Evolutionary conservation across 2,329 filamentous ascomycete species (phyloP), one percentile per base, ranked within the genome.

Genomic region (Cryphonectria carpinicola): DNA sequence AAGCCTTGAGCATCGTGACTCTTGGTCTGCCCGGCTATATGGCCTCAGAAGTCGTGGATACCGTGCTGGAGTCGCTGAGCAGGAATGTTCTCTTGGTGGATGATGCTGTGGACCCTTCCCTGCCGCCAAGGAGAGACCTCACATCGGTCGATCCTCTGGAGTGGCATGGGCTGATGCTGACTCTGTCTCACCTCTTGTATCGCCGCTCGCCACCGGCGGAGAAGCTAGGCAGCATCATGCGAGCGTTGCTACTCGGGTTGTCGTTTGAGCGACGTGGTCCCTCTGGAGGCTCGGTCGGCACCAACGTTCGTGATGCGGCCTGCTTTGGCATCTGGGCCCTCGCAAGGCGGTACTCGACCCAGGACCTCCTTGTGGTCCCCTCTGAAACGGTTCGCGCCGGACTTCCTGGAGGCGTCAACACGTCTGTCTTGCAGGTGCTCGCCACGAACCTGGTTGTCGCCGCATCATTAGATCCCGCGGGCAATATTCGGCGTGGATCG

Each of bases 291-390:
- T 95, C 93, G 3, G 85, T 95, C 14, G 96, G 96, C 1, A 92
- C 93, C 1, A 97, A 97, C 75, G 95, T 99, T 22, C 89, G 96
- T 63, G 96, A 99, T 82, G 95, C 96, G 17, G 94, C 96, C 3
- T 98, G 95, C 79, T 99, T 98, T 79, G 96, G 96, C 8, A 91
- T 98, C 35, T 99, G 96, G 96, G 92, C 95, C 1, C 80, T 98
- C 10, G 93, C 95, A 32, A 88, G 96, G 69, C 91, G 95, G 68
- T 99, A 98, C 76, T 90, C 89, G 1, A 97, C 94, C 0, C 78
- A 84, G 0, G 95, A 98, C 79, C 85, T 98, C 8, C 84, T 92
- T 14, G 84, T 84, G 0, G 87, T 97, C 1, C 83, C 88, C 1
- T 83, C 83, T 1, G 74, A 83, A 74, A 81, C 85, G 52, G 77